Conservation (phyloP, 1,284 basidiomycete species). For the Ganoderma boninense region DNA sequence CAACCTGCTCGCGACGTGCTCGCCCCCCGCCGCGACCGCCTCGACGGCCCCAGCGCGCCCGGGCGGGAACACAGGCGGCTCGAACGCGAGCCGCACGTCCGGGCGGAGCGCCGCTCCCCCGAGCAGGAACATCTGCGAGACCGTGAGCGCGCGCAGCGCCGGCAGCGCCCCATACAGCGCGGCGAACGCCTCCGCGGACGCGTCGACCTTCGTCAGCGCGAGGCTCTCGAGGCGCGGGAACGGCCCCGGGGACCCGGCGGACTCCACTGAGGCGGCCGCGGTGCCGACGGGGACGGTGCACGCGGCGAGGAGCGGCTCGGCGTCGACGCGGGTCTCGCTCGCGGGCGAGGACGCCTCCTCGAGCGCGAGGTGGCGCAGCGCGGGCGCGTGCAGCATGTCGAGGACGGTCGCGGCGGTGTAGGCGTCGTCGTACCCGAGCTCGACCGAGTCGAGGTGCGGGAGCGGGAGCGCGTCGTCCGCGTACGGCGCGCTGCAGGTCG, state of each 20-base stretch:
- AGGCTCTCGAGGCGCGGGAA: slow-evolving; percentile 29
- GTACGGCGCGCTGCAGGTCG: background rate
- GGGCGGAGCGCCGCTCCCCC: slow-evolving; percentile 21
- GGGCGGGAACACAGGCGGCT: slow-evolving; percentile 8
- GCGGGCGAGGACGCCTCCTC: slow-evolving; percentile 28
- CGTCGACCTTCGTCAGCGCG: slow-evolving; percentile 24
- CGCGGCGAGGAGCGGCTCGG: slow-evolving; percentile 26
- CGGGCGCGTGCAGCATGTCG: slow-evolving; percentile 22
- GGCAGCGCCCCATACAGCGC: slow-evolving; percentile 27
- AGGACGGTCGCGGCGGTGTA: slow-evolving; percentile 21
- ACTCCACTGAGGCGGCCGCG: background rate
- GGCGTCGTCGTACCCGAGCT: slow-evolving; percentile 33
- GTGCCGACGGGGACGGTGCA: slow-evolving; percentile 10
- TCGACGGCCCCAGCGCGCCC: slow-evolving; percentile 1
- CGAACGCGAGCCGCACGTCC: slow-evolving; percentile 21
- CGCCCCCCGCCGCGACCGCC: slow-evolving; percentile 1
- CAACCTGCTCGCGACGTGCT: slow-evolving; percentile 12
- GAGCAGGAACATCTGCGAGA: slow-evolving; percentile 31
- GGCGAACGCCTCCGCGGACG: slow-evolving; percentile 28
- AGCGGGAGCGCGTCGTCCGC: slow-evolving; percentile 22
- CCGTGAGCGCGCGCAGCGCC: slow-evolving; percentile 19
- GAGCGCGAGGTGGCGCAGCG: slow-evolving; percentile 22
- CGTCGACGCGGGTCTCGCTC: slow-evolving; percentile 25
- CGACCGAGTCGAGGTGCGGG: slow-evolving; percentile 25
- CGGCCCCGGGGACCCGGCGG: slow-evolving; percentile 5